Evolutionary conservation across 2,329 filamentous ascomycete species (phyloP).

Genomic region (Epichloe bromicola): DNA sequence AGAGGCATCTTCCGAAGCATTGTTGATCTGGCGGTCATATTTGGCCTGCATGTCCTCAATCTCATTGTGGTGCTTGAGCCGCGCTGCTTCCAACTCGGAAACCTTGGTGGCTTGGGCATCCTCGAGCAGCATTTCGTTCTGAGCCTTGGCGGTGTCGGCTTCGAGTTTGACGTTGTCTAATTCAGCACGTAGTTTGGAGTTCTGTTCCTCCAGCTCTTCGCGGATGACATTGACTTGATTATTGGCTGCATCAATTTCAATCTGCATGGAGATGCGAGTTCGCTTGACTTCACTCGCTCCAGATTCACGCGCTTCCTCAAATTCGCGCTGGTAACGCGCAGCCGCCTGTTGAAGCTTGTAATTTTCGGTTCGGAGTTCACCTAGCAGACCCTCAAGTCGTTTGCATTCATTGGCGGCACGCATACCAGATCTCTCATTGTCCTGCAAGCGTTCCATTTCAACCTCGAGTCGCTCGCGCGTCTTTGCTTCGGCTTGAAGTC

Average conservation of each 20-base stretch:
- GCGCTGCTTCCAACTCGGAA: conserved; percentile 36
- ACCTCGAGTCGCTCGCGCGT: conserved; percentile 54
- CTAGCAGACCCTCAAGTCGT: conserved; percentile 41
- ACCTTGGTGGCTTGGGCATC: conserved; percentile 61
- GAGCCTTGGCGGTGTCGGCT: conserved; percentile 65
- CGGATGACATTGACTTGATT: conserved; percentile 75
- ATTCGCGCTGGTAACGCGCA: conserved; percentile 64
- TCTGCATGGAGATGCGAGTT: conserved; percentile 64
- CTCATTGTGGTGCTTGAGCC: conserved; percentile 50
- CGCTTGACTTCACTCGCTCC: conserved; percentile 71
- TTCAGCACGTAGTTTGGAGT: conserved; percentile 57
- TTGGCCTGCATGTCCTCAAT: conserved; percentile 64
- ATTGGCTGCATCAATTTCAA: conserved; percentile 71
- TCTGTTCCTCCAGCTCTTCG: conserved; percentile 69
- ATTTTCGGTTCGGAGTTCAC: conserved; percentile 52
- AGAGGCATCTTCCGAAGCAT: conserved; percentile 68
- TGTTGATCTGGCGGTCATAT: conserved; percentile 61
- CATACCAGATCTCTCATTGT: conserved; percentile 51
- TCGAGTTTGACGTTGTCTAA: conserved; percentile 69
- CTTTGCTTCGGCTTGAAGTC: conserved; percentile 61
- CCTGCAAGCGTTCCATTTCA: conserved; percentile 53
- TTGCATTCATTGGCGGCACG: conserved; percentile 49
- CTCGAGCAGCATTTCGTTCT: conserved; percentile 73
- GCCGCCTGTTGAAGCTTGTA: conserved; percentile 58
- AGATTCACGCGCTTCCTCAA: conserved; percentile 70